Evolutionary conservation across 2,329 filamentous ascomycete species (phyloP), one percentile per base, ranked within the genome.

Genomic region (Microascus cirrosus): DNA sequence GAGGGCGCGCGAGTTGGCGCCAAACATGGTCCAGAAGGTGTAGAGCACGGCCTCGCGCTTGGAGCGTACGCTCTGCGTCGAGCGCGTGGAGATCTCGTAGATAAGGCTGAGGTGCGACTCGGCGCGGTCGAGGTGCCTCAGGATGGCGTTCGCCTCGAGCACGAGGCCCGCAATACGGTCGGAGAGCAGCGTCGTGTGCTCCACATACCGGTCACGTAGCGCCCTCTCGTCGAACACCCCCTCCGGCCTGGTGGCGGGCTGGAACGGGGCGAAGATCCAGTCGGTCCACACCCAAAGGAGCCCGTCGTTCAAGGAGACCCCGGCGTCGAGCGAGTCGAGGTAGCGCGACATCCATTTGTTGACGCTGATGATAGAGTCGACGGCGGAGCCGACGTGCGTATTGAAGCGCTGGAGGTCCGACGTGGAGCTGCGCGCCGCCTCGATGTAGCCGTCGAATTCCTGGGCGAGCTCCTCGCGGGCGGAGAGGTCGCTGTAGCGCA

Each of bases 371-470:
- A 92, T 84, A 39, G 81, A 82, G 65, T 93, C 89, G 39, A 92
- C 84, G 1, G 86, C 84, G 12, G 83, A 79, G 4, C 87, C 87
- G 62, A 92, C 85, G 63, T 87, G 85, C 0, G 82, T 84, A 71
- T 92, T 92, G 77, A 92, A 94, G 59, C 78, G 80, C 60, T 86
- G 84, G 4, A 94, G 76, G 58, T 88, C 83, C 52, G 78, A 76
- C 3, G 86, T 82, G 1, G 86, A 84, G 53, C 79, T 76, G 3
- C 82, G 76, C 1, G 86, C 84, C 0, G 82, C 83, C 11, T 86
- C 82, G 62, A 94, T 82, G 70, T 92, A 95, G 55, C 82, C 82
- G 61, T 87, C 82, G 59, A 95, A 87, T 67, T 93, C 89, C 24
- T 85, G 77, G 4, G 89, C 81, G 13, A 95, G 79, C 69, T 91